Base-by-base conservation (phyloP, 495 filamentous ascomycete species). In the Annulohypoxylon stygium region DNA sequence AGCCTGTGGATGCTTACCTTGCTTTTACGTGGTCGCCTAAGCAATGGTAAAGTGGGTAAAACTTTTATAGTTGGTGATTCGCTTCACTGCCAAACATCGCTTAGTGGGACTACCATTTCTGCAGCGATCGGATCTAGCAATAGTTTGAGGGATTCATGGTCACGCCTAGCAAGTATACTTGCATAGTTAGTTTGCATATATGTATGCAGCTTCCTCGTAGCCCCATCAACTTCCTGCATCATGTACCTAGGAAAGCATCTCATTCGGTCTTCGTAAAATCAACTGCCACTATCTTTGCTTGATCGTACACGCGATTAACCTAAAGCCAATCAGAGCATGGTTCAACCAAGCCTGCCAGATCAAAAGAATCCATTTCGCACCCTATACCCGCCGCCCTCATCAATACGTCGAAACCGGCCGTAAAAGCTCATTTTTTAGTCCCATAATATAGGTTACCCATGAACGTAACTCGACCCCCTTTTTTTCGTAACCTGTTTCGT, bases 291-390 rank as follows among this genome's bases (percentile, higher is more conserved):
- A 55, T 57, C 50, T 65, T 74, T 74, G 71, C 57, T 54, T 68
- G 50, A 67, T 75, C 72, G 70, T 75, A 75, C 72, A 75, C 57
- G 61, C 67, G 67, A 70, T 63, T 75, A 70, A 70, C 72, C 72
- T 54, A 9, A 67, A 68, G 67, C 63, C 67, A 67, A 60, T 50
- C 51, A 60, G 50, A 75, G 57, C 50, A 54, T 30, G 66, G 72
- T 51, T 64, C 72, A 63, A 67, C 67, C 62, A 70, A 64, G 36
- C 34, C 26, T 62, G 45, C 33, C 58, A 59, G 39, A 68, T 41
- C 58, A 59, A 43, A 43, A 61, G 26, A 67, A 70, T 20, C 36
- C 51, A 30, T 57, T 63, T 63, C 26, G 26, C 50, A 39, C 48
- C 67, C 71, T 64, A 7, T 58, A 33, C 71, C 37, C 25, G 48